Evolutionary conservation across 345 rosid genomes (phyloP), one percentile per base, ranked within the genome.

Genomic region (Litchi chinensis): DNA sequence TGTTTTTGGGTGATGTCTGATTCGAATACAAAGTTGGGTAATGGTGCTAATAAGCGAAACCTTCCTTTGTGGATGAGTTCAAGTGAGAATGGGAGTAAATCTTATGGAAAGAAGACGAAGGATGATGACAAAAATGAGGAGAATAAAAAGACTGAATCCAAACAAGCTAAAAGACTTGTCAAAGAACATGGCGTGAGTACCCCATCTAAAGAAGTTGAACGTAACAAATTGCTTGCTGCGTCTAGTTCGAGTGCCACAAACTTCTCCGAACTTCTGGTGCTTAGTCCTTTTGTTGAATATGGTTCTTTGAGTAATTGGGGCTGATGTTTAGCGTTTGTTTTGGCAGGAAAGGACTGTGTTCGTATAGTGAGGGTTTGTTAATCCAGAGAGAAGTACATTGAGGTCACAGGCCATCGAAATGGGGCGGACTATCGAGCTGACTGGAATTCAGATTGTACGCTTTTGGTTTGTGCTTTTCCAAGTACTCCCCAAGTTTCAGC

Each of bases 401-500:
- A 89, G 98, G 79, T 90, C 97, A 0, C 90, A 89, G 75, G 99
- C 97, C 13, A 80, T 94, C 79, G 89, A 87, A 65, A 94, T 96
- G 98, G 98, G 68, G 97, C 99, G 8, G 88, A 85, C 39, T 94
- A 90, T 84, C 87, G 86, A 72, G 89, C 91, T 69, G 95, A 90
- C 68, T 93, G 99, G 99, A 87, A 86, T 82, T 83, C 98, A 10
- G 89, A 86, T 70, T 91, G 95, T 78, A 94, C 98, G 0, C 89
- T 94, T 60, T 82, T 94, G 88, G 88, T 92, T 68, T 93, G 94
- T 83, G 98, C 98, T 62, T 96, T 93, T 83, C 87, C 84, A 15
- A 93, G 88, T 77, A 96, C 99, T n/a, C 69, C 99, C 97, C 9
- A 96, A 96, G 89, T 96, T 90, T 71, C 91, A 90, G 64, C 99